These are phyloP conservation scores for Penicillium aurantiogriseum DNA, from an alignment of 2,329 filamentous ascomycete genomes.

Conservation along the genomic window DNA sequence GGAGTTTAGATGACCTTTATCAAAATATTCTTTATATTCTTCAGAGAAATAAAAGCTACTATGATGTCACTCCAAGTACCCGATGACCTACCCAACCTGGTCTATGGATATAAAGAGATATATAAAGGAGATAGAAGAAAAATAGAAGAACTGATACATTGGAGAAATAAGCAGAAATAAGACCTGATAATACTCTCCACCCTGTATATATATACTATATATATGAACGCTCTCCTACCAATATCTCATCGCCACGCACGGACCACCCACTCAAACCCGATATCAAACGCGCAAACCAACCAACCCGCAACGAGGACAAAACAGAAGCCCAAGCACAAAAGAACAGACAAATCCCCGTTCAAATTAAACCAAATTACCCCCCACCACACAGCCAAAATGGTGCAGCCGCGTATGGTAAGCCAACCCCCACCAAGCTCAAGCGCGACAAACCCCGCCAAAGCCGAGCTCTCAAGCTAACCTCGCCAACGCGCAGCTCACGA, in stretches of 20 bases:
- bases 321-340: neutral
- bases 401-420: slow-evolving; percentile 62
- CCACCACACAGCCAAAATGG: slow-evolving; percentile 36
- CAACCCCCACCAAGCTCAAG: neutral
- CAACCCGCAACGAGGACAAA: slow-evolving; percentile 8
- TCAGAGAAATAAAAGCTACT: neutral
- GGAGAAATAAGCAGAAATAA: neutral
- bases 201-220: neutral
- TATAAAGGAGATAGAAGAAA: neutral
- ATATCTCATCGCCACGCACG: slow-evolving; percentile 19
- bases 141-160: neutral
- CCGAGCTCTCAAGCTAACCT: slow-evolving; percentile 3
- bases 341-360: neutral
- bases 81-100: neutral
- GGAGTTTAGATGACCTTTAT: neutral
- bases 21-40: neutral
- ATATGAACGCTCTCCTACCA: neutral
- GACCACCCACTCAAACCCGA: slow-evolving; percentile 22
- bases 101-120: neutral
- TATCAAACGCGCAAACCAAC: slow-evolving; percentile 16
- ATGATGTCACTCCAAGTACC: slow-evolving; percentile 28
- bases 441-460: slow-evolving; percentile 1
- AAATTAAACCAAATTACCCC: neutral
- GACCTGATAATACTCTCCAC: too few species aligned
- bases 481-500: slow-evolving; percentile 66